Base-by-base conservation (phyloP, 768 basidiomycete genomes). In the Pleurotus pulmonarius region DNA sequence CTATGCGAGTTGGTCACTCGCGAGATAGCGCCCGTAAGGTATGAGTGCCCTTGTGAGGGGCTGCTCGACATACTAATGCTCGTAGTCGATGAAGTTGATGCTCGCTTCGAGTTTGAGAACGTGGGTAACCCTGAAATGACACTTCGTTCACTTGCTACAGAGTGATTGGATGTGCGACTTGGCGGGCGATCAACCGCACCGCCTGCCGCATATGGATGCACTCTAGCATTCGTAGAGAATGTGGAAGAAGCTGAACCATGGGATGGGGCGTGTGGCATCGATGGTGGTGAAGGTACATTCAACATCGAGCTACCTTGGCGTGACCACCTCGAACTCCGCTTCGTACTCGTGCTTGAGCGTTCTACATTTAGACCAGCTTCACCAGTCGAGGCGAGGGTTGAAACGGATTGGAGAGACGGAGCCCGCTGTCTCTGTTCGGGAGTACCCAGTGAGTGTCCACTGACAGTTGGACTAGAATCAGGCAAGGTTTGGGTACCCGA, bases 91-190 rank as follows among this genome's bases (percentile, higher is more conserved):
- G 82, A 83, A 38, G 65, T 64, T 5, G 83, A 83, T 15, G 74
- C 66, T 20, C 83, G 77, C 65, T 82, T 85, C 58, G 79, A 77
- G 61, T 82, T 85, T 58, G 79, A 77, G 61, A 82, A 82, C 1
- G 70, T 72, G n/a, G 80, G 77, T 11, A 81, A 65, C 44, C 70
- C 69, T 3, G 80, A 76, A 13, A 79, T 65, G 38, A 72, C 67
- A 57, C 81, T 83, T 52, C 68, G 68, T n/a, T 73, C 71, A 55
- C 76, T 77, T 18, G 69, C 59, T 29, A 59, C 67, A 37, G 77
- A 75, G 37, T 69, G 63, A 9, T 59, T 64, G 2, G 77, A 76
- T 16, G 70, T 63, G 22, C 69, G 68, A 58, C 75, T 75, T 15
- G 72, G 66, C 24, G 71, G 67, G 53, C 67, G 72, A 34, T 69